A percentile compares a stretch with the other conserved stretches of the same genome.
These are phyloP conservation scores for Lasiosphaeria ovina DNA, from an alignment of 495 filamentous ascomycete genomes.

Conservation along the genomic window DNA sequence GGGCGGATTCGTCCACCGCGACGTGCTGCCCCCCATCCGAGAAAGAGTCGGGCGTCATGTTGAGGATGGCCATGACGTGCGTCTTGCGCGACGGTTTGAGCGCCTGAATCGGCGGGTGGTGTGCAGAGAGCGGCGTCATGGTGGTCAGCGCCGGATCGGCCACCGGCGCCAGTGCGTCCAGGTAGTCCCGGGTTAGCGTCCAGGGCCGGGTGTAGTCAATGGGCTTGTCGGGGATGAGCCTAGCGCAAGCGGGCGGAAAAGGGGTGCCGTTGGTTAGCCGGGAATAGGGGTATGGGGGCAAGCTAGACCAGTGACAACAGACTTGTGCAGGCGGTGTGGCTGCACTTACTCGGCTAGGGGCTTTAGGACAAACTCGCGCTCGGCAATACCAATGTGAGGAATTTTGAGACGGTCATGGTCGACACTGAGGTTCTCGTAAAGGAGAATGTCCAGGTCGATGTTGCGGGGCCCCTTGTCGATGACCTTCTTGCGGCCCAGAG, in stretches of 20 bases:
- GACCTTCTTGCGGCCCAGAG: conserved; percentile 73
- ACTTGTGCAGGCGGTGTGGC: too few relatives aligned
- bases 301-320: too few relatives aligned
- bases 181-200: conserved; percentile 55
- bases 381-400: conserved; percentile 81
- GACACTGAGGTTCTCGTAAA: conserved; percentile 71
- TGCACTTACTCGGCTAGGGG: conserved; percentile 77
- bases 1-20: conserved; percentile 19
- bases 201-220: conserved; percentile 49
- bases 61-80: conserved; percentile 89
- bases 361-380: conserved; percentile 89
- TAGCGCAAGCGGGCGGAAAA: conserved; percentile 24
- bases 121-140: conserved; percentile 62
- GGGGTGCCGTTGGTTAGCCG: too few relatives aligned
- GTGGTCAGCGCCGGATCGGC: conserved; percentile 57
- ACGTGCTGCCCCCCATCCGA: conserved; percentile 78
- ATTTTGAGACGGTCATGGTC: conserved; percentile 71
- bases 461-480: conserved; percentile 92
- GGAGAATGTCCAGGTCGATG: conserved; percentile 90
- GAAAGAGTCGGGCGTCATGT: conserved; percentile 96
- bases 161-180: conserved; percentile 57
- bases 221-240: conserved; percentile 61
- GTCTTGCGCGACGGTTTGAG: conserved; percentile 65
- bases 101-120: conserved; percentile 59
- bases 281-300: too few relatives aligned